Base-by-base conservation (phyloP, 495 filamentous ascomycete species). In the Acidiella bohemica region DNA sequence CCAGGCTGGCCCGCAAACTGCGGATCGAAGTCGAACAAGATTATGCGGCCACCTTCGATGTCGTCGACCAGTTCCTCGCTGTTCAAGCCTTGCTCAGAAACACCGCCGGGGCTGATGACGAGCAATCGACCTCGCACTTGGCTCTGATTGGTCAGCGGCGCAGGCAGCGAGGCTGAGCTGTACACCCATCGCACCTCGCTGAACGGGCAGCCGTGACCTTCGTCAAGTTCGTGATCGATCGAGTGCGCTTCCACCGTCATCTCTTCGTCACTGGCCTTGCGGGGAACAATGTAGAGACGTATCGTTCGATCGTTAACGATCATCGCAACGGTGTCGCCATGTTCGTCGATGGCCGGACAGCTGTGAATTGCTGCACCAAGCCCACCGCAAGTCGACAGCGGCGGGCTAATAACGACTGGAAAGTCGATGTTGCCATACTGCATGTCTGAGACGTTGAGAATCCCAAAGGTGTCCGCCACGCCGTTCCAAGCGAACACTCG, bases 161-260 rank as follows among this genome's bases (percentile, higher is more conserved):
- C 43, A 6, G 43, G 38, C 13, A 43, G 23, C 1, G 37, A 27
- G 2, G 33, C 31, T 2, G 32, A 34, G 18, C 39, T 39, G 35
- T 47, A 40, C 29, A 51, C 43, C 48, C 48, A 51, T 9, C 33
- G 31, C 23, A 38, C 38, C 19, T 51, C 48, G 21, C 23, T 42
- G 34, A 51, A 47, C 3, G 48, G 48, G 23, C 48, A 51, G 1
- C 48, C 48, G 17, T 51, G 47, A 1, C 48, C 48, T 30, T 51
- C 48, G 19, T 51, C 48, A 12, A 51, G 35, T 38, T 51, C 48
- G 24, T 51, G 48, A 40, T 51, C 48, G 19, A 51, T 51, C 20
- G 45, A 47, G 32, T 51, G 48, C 5, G 48, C 48, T 41, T 51
- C 48, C 7, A 51, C 44, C 1, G 38, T 42, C 19, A 39, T 38